Evolutionary conservation across 306 rosid genomes (phyloP).

Genomic region (Senna siamea): DNA sequence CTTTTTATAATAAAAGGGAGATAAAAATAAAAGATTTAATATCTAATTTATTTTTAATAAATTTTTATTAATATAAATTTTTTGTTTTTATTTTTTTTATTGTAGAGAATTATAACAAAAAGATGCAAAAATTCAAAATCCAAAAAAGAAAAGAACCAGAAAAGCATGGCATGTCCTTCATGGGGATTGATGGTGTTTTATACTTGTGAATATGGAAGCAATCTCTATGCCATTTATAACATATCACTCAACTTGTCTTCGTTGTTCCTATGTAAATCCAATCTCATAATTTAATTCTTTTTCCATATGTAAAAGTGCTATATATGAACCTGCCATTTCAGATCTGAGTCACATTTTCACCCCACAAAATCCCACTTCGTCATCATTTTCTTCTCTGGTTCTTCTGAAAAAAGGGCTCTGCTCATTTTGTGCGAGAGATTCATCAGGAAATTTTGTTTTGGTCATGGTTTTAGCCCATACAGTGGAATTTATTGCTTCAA

Average conservation of each 20-base stretch:
- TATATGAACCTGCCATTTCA: constrained; percentile 1
- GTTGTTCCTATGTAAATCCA: constrained; percentile 29
- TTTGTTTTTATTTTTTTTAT: too few species aligned
- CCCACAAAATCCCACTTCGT: constrained; percentile 8
- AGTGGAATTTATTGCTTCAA: too few species aligned
- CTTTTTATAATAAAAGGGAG: too few species aligned
- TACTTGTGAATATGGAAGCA: constrained; percentile 38
- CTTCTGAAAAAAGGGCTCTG: constrained; percentile 12
- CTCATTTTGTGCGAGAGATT: too few species aligned
- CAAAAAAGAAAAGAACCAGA: constrained; percentile 41
- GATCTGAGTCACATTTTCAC: constrained; percentile 17
- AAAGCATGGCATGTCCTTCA: constrained; percentile 44
- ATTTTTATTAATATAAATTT: too few species aligned
- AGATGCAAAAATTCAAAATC: too few species aligned
- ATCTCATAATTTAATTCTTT: constrained; percentile 22
- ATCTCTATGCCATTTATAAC: constrained; percentile 41
- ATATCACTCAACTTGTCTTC: constrained; percentile 13
- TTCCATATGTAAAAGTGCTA: not conserved
- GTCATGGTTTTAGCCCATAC: too few species aligned
- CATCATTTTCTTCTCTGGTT: not conserved
- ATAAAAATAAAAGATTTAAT: too few species aligned
- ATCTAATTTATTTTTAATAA: too few species aligned
- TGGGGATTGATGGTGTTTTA: constrained; percentile 20
- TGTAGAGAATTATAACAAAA: too few species aligned
- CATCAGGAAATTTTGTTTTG: not conserved